Percentiles rank a stretch among this genome's conserved stretches.
Evolutionary conservation across 495 filamentous ascomycete genomes (phyloP).

Genomic region (Astrocystis sublimbata): DNA sequence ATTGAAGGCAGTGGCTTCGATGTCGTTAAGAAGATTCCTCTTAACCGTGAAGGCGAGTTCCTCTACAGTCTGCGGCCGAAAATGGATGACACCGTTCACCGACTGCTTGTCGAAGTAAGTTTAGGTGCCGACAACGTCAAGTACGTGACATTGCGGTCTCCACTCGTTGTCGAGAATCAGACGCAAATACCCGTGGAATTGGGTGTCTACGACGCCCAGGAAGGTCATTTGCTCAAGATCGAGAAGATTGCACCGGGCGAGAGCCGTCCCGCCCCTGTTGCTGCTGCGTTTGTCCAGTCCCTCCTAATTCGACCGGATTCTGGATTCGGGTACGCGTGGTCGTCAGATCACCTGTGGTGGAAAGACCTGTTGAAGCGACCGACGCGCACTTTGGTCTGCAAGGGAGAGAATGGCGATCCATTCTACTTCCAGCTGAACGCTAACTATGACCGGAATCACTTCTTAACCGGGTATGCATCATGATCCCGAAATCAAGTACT

Average conservation of each 20-base stretch:
- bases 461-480: constrained; percentile 63
- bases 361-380: constrained; percentile 82
- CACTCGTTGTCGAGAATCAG: constrained; percentile 94
- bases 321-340: constrained; percentile 96
- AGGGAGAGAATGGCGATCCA: constrained; percentile 78
- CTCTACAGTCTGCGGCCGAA: constrained; percentile 85
- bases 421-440: constrained; percentile 97
- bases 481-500: background rate
- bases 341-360: constrained; percentile 85
- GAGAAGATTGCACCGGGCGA: constrained; percentile 96
- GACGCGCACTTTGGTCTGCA: constrained; percentile 81
- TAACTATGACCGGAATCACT: constrained; percentile 75
- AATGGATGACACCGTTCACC: constrained; percentile 74
- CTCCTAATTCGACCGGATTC: constrained; percentile 91
- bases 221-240: constrained; percentile 92
- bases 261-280: constrained; percentile 86
- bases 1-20: constrained; percentile 95
- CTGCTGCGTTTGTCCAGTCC: constrained; percentile 86
- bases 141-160: constrained; percentile 94
- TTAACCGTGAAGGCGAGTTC: constrained; percentile 90
- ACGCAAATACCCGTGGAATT: constrained; percentile 95
- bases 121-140: constrained; percentile 93
- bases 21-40: constrained; percentile 78
- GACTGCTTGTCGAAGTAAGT: constrained; percentile 87
- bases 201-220: constrained; percentile 85